These are phyloP conservation scores for Ophiostoma sp. DNA, from an alignment of 2,329 filamentous ascomycete genomes.

Conservation along the genomic window DNA sequence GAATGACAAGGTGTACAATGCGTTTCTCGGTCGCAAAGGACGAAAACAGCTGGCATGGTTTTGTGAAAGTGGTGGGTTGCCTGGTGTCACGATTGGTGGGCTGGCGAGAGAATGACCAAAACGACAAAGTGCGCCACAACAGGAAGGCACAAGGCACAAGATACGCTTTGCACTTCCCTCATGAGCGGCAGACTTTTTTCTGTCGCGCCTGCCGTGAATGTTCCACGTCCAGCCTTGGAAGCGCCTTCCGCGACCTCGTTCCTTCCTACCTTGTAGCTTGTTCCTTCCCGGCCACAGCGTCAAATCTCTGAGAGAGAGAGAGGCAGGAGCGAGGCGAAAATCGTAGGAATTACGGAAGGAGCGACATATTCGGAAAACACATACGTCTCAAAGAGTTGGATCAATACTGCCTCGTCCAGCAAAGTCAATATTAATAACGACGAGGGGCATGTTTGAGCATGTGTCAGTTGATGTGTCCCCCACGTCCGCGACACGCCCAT, in stretches of 20 bases:
- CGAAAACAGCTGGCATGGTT: not conserved
- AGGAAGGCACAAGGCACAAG: not conserved
- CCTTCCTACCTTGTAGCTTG: not conserved
- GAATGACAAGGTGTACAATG: not conserved
- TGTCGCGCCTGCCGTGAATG: not conserved
- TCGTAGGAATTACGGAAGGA: not conserved
- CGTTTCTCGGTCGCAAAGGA: not conserved
- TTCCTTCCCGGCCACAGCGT: not conserved
- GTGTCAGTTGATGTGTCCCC: slow-evolving; percentile 3
- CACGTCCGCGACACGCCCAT: slow-evolving; percentile 15
- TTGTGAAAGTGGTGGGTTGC: not conserved
- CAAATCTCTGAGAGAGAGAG: not conserved
- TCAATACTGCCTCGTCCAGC: not conserved
- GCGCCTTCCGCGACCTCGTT: not conserved
- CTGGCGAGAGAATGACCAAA: not conserved
- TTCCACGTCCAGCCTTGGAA: not conserved
- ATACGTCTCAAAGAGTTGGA: not conserved
- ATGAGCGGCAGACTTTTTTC: not conserved
- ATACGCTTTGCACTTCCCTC: not conserved
- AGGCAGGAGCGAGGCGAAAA: not conserved
- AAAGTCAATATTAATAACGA: not conserved
- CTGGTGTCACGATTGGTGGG: not conserved
- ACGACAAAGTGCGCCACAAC: not conserved
- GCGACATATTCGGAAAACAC: not conserved
- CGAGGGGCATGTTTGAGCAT: slow-evolving; percentile 4